A percentile compares a stretch with the other conserved stretches of the same genome.
Evolutionary conservation across 805 yeast genomes (phyloP).

Genomic region (Wickerhamomyces mucosus): DNA sequence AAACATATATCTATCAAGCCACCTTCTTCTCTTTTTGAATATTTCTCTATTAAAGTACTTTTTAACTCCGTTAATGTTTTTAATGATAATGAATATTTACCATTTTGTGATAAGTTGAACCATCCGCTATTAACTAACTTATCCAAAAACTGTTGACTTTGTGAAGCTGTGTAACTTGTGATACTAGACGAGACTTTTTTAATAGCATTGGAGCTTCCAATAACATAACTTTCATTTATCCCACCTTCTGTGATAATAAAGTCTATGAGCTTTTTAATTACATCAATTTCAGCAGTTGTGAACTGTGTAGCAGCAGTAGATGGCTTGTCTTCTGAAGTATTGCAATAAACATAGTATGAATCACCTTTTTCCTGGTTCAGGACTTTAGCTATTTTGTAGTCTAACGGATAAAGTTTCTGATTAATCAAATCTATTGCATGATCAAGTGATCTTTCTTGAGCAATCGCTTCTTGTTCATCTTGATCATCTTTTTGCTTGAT

Average conservation of each 20-base stretch:
- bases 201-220: constrained; percentile 22
- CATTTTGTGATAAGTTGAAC: constrained; percentile 30
- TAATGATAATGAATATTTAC: constrained; percentile 28
- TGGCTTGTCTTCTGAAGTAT: constrained; percentile 25
- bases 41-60: constrained; percentile 32
- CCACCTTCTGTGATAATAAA: constrained; percentile 20
- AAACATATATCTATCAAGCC: constrained; percentile 35
- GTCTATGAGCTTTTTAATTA: constrained; percentile 32
- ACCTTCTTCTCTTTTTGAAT: constrained; percentile 23
- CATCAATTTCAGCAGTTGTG: constrained; percentile 29
- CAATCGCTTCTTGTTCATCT: constrained; percentile 2
- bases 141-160: constrained; percentile 30
- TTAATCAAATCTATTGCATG: constrained; percentile 20
- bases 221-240: constrained; percentile 21
- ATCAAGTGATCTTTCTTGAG: constrained; percentile 5
- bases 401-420: constrained; percentile 18
- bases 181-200: constrained; percentile 11
- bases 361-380: constrained; percentile 26
- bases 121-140: constrained; percentile 42
- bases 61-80: constrained; percentile 39
- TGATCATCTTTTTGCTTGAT: constrained; percentile 3
- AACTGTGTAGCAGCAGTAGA: constrained; percentile 26
- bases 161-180: constrained; percentile 24
- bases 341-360: constrained; percentile 27
- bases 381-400: constrained; percentile 28